Evolutionary conservation across 1,284 basidiomycete species (phyloP), one percentile per base, ranked within the genome.

Genomic region (Schizophyllum commune): DNA sequence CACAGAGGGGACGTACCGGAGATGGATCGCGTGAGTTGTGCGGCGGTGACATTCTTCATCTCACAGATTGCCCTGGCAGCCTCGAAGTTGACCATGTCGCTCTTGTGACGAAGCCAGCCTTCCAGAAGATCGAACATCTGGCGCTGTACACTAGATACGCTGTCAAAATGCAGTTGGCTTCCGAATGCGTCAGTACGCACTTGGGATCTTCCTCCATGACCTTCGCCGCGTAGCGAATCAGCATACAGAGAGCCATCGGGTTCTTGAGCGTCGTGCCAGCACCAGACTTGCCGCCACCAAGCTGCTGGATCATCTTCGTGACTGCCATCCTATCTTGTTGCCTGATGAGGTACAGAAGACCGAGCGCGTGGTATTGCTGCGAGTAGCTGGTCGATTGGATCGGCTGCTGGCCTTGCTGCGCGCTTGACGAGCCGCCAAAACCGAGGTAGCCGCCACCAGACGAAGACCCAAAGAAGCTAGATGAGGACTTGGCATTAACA

Each of bases 41-140:
- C 74, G 13, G 87, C 72, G 27, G 87, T 83, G 27, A 96, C 88
- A 66, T 88, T 86, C 73, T 87, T 91, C 90, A 98, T 93, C 74
- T 98, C 96, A 73, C 96, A 98, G 65, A 99, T 96, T 19, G 90
- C 96, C 59, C 96, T 88, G 5, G 97, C 97, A 32, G 96, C 97
- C 75, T 99, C 97, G 68, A 96, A 94, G 78, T 98, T 99, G 73
- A 99, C 97, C 97, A 98, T 99, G 74, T 99, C 97, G 71, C 94
- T 96, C 82, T 99, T 99, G 78, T 99, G 97, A 64, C 96, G 87
- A 63, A 99, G 80, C 87, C 96, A 96, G 53, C 92, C 89, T 73
- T 99, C 97, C 59, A 99, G 82, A 56, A 98, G 84, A 68, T 98
- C 96, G 63, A 94, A 81, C 84, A 99, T 98, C 69, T 92, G 93